Evolutionary conservation across 2,329 filamentous ascomycete species (phyloP), one percentile per base, ranked within the genome.

Genomic region (Remersonia thermophila): DNA sequence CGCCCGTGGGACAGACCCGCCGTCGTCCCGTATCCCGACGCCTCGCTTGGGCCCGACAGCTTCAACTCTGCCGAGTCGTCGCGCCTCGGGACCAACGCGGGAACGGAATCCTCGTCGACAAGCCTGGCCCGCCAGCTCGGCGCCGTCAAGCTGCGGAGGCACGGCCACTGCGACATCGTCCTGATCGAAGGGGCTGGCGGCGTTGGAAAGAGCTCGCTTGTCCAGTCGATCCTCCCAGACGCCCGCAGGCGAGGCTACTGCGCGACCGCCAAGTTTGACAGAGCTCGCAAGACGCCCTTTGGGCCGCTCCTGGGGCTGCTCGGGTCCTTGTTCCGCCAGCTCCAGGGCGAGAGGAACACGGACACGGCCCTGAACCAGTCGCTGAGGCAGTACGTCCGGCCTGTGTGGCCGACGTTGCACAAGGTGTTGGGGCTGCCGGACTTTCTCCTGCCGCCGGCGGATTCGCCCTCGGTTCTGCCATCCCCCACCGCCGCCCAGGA

Each of bases 181-280:
- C 65, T 66, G 12, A 66, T 80, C 35, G 70, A 77, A 45, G 76
- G 76, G 20, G 63, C 68, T 10, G 73, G 69, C 3, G 76, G 76
- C 1, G 56, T 79, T n/a, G 76, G 76, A 12, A 80, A 80, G 53
- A 78, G 69, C 44, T 73, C 70, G 40, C 62, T 80, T 12, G 70
- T 78, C 17, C 73, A 79, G 47, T 75, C 73, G 7, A 69, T 78
- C 4, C 63, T 78, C 29, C 60, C 68, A 3, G 75, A 80, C 44
- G 71, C 71, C 12, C 63, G 75, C 33, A 65, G 69, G 31, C 66
- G 69, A 40, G 76, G 76, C 3, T 80, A 79, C 49, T 79, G 73
- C 47, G 72, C 74, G 6, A 77, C 72, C 23, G 70, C 75, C 28
- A 80, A 80, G 49, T 80, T 80, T 40, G 76, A 80, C 47, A 71